Evolutionary conservation across 2,329 filamentous ascomycete species (phyloP).

Genomic region (Epichloe typhina): DNA sequence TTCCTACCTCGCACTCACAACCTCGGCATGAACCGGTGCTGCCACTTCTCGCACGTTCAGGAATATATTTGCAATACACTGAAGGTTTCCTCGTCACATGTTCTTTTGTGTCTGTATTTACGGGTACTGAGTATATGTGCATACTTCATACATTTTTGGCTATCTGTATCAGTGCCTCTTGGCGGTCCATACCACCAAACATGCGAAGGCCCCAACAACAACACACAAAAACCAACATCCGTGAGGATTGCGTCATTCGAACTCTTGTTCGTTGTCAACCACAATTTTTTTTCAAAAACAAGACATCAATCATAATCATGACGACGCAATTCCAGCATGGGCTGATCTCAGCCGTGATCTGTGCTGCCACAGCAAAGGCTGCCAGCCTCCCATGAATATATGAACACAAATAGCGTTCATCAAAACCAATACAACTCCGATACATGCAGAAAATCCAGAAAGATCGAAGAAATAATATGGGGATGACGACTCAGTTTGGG

Average conservation of each 20-base stretch:
- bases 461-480: conserved; percentile 3
- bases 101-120: neutral
- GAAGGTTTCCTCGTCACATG: neutral
- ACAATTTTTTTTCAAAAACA: too few species aligned
- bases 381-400: neutral
- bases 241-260: neutral
- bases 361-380: neutral
- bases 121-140: neutral
- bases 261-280: neutral
- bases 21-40: neutral
- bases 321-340: neutral
- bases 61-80: neutral
- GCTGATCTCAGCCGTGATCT: neutral
- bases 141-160: neutral
- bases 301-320: neutral
- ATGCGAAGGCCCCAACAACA: neutral
- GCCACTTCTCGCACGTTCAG: neutral
- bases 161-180: neutral
- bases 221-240: conserved; percentile 3
- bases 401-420: neutral
- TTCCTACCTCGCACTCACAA: neutral
- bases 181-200: neutral
- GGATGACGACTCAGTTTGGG: conserved; percentile 7
- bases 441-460: conserved; percentile 8
- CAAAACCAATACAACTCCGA: conserved; percentile 7